These are phyloP conservation scores for Terana coerulea DNA, from an alignment of 768 basidiomycete species.

Conservation along the genomic window DNA sequence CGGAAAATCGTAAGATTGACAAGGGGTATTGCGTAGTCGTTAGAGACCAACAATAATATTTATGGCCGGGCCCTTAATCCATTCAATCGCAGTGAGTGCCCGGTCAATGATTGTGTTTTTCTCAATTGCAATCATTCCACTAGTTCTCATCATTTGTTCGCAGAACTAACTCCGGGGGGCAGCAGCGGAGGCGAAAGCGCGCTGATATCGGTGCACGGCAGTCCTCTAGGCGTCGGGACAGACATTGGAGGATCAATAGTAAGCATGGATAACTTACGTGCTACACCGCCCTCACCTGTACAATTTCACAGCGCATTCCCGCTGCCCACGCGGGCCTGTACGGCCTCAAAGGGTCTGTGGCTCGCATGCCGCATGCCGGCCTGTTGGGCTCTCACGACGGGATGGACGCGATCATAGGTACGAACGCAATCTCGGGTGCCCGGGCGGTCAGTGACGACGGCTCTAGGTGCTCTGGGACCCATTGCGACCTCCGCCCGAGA, in stretches of 20 bases:
- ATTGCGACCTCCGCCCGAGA: slow-evolving; percentile 46
- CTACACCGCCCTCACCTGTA: neutral
- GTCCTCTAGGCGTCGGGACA: slow-evolving; percentile 77
- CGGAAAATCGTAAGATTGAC: slow-evolving; percentile 9
- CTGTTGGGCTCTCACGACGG: slow-evolving; percentile 47
- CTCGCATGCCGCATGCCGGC: slow-evolving; percentile 48
- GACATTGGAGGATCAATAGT: slow-evolving; percentile 80
- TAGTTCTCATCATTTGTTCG: no score
- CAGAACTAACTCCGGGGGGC: slow-evolving; percentile 54
- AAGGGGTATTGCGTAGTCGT: slow-evolving; percentile 32
- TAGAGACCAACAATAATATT: slow-evolving; percentile 51
- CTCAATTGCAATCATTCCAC: no score
- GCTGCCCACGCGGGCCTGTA: slow-evolving; percentile 77
- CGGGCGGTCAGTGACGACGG: slow-evolving; percentile 2
- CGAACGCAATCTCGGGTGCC: neutral
- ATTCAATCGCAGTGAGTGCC: slow-evolving; percentile 37
- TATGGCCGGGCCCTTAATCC: slow-evolving; percentile 43
- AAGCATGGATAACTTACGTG: slow-evolving; percentile 9
- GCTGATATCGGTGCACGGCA: slow-evolving; percentile 73
- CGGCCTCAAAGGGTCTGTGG: slow-evolving; percentile 62
- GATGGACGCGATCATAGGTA: slow-evolving; percentile 45
- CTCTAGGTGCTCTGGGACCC: slow-evolving; percentile 42
- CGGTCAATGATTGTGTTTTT: neutral
- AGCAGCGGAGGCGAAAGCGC: slow-evolving; percentile 88
- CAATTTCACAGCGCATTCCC: slow-evolving; percentile 56